phyloP scores from a whole-genome alignment of 495 filamentous ascomycete species.

The Sabuloglossum arenarium region DNA sequence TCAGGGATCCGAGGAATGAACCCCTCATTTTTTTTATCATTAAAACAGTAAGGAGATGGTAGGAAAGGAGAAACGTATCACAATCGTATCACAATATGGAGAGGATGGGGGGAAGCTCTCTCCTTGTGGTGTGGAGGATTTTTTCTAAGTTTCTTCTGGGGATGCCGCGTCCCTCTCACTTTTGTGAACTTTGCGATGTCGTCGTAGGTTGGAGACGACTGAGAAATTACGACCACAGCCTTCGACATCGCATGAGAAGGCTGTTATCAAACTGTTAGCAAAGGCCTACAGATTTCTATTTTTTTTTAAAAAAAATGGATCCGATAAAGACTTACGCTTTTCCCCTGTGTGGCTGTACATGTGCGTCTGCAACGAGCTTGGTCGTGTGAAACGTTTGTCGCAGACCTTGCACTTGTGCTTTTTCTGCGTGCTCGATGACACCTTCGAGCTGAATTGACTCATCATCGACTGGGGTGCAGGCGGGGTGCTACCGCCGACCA shows the following conservation, averaged over 20 bases:
- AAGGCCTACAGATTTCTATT: background rate
- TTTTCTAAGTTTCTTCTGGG: background rate
- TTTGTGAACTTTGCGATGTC: conserved; percentile 94
- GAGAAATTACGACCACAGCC: conserved; percentile 95
- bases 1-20: too few species aligned
- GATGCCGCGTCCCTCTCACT: conserved; percentile 28
- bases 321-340: conserved; percentile 58
- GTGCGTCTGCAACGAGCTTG: conserved; percentile 90
- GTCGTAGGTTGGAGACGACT: conserved; percentile 85
- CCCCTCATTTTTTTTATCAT: too few species aligned
- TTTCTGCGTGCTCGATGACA: conserved; percentile 90
- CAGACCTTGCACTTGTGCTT: conserved; percentile 99
- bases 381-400: conserved; percentile 94
- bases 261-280: conserved; percentile 29
- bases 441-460: conserved; percentile 95
- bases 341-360: conserved; percentile 99
- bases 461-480: conserved; percentile 94
- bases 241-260: conserved; percentile 84
- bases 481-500: conserved; percentile 35
- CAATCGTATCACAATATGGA: background rate
- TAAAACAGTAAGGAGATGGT: too few species aligned
- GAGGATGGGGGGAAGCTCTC: background rate
- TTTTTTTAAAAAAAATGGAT: background rate
- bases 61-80: background rate
- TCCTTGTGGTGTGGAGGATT: background rate